phyloP scores from a whole-genome alignment of 345 rosid genomes.

The Eucalyptus melliodora region DNA sequence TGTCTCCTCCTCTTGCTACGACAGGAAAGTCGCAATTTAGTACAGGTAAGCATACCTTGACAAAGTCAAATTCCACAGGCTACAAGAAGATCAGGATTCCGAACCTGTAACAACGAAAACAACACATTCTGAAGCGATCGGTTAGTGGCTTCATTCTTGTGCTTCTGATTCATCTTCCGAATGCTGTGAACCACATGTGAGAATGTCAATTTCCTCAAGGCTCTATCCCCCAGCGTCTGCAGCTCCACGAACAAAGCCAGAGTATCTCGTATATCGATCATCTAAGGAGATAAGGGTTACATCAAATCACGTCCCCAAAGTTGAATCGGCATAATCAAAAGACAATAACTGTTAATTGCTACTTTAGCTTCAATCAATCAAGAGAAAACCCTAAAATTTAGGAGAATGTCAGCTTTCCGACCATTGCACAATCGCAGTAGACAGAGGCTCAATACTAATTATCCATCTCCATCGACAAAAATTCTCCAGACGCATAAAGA shows the following conservation, averaged over 20 bases:
- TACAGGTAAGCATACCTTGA: background rate
- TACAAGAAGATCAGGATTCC: background rate
- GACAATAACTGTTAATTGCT: background rate
- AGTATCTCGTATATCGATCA: conserved; percentile 52
- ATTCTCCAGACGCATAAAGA: background rate
- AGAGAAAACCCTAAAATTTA: background rate
- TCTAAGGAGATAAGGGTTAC: conserved; percentile 19
- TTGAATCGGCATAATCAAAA: background rate
- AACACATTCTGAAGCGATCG: conserved; percentile 73
- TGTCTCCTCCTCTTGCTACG: conserved; percentile 71
- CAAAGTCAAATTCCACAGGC: background rate
- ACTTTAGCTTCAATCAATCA: background rate
- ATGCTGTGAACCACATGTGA: conserved; percentile 74
- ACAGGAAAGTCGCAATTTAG: background rate
- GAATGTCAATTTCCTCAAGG: conserved; percentile 60
- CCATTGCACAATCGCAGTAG: background rate
- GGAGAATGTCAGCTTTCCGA: background rate
- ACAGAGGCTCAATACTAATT: background rate
- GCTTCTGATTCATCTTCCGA: conserved; percentile 65
- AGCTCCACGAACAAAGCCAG: conserved; percentile 73
- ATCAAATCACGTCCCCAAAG: background rate
- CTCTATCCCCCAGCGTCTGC: conserved; percentile 72
- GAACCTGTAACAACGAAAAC: conserved; percentile 62
- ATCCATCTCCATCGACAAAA: background rate
- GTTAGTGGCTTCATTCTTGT: conserved; percentile 61